Base-by-base conservation (phyloP, 1,284 basidiomycete genomes). In the Trichosporon faecale region DNA sequence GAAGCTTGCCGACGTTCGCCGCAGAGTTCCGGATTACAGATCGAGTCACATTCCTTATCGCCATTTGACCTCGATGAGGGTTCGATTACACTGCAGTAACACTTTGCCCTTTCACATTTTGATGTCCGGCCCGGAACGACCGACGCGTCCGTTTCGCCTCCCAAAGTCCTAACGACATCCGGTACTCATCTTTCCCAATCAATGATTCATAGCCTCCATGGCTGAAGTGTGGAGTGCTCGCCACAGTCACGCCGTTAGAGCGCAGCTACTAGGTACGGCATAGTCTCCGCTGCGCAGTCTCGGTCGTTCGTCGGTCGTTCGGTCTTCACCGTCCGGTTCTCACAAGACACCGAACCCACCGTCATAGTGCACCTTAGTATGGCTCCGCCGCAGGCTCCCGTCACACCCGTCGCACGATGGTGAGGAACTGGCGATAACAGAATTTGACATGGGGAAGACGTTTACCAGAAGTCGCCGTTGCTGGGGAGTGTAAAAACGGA, bases 1-100 rank as follows among this genome's bases (percentile, higher is more conserved):
- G 57, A 61, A 61, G 57, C 57, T 61, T 61, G 57, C 57, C 57
- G 57, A 61, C 57, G 57, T 61, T 61, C 29, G 29, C 57, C 57
- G 57, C 16, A 33, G 14, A 14, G 29, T 27, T 4, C 57, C 57
- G 52, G 4, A 33, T 61, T 61, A 61, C 57, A 61, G 33, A 61
- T 61, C 27, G 16, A 3, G 16, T 11, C 18, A 31, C 57, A 61
- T 61, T 61, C 29, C 57, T 61, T 61, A 61, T 61, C 57, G 29
- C 23, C 27, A 57, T 27, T 27, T 57, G 18, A 57, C 25, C 52
- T 27, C 12, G 52, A 27, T 57, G 16, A 57, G 52, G 52, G 27
- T 16, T 25, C 12, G 52, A 57, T 27, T 57, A 57, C 11, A 31
- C 57, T 31, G n/a, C 7, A n/a, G 57, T 61, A 29, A 61, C 29